A percentile compares a stretch with the other conserved stretches of the same genome.
phyloP scores from a whole-genome alignment of 1,284 basidiomycete species.

The Ceratobasidium sp. region DNA sequence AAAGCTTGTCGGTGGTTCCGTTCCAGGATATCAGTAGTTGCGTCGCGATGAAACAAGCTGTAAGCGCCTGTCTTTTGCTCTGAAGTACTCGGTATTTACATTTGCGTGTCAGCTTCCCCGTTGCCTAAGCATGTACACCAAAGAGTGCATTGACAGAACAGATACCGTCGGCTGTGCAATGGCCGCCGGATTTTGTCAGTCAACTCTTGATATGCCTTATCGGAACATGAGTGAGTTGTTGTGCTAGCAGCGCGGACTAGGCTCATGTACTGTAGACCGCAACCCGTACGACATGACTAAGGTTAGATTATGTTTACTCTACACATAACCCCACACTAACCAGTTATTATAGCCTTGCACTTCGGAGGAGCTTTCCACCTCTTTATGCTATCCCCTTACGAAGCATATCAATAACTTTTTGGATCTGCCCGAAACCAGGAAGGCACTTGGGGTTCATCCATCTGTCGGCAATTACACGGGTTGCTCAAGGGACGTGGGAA shows the following conservation, averaged over 20 bases:
- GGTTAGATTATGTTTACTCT: neutral
- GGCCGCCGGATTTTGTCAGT: slow-evolving; percentile 33
- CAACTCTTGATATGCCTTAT: neutral
- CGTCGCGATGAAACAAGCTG: slow-evolving; percentile 69
- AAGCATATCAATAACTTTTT: slow-evolving; percentile 60
- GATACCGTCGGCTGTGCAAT: slow-evolving; percentile 37
- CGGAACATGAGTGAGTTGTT: neutral
- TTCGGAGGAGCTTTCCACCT: slow-evolving; percentile 19
- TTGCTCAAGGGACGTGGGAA: slow-evolving; percentile 55
- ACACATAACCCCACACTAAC: neutral
- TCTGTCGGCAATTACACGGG: slow-evolving; percentile 54
- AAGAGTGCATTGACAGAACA: slow-evolving; percentile 43
- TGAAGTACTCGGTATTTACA: neutral
- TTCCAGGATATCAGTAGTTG: slow-evolving; percentile 69
- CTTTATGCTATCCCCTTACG: slow-evolving; percentile 60
- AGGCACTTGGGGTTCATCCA: slow-evolving; percentile 58
- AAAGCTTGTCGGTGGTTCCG: slow-evolving; percentile 59
- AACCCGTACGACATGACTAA: slow-evolving; percentile 42
- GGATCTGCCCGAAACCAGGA: slow-evolving; percentile 60
- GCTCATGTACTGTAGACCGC: neutral
- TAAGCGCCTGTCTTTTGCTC: slow-evolving; percentile 52
- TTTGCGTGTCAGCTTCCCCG: slow-evolving; percentile 23
- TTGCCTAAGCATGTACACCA: slow-evolving; percentile 33
- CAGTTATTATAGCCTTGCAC: slow-evolving; percentile 21
- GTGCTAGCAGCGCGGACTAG: neutral